Evolutionary conservation across 1,139 yeast species (phyloP).

Genomic region (Debaryomyces fabryi): DNA sequence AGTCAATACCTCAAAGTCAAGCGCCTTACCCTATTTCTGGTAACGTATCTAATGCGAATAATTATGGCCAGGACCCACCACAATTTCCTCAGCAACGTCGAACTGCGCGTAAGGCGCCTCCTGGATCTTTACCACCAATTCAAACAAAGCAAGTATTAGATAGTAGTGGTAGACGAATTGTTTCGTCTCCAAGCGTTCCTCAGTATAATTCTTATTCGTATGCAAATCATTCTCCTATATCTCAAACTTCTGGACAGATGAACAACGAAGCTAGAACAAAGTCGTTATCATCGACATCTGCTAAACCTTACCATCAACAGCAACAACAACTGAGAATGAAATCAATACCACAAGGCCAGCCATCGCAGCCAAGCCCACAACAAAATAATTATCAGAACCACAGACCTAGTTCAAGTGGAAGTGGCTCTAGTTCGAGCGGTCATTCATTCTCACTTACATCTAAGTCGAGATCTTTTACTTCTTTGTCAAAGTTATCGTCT

Average conservation of each 20-base stretch:
- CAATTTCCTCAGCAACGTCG: slow-evolving; percentile 14
- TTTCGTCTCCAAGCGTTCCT: slow-evolving; percentile 28
- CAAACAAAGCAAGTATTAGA: slow-evolving; percentile 18
- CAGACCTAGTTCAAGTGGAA: slow-evolving; percentile 22
- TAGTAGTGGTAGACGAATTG: slow-evolving; percentile 25
- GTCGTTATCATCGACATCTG: slow-evolving; percentile 28
- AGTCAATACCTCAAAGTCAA: slow-evolving; percentile 10
- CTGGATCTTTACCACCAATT: slow-evolving; percentile 22
- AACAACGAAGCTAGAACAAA: slow-evolving; percentile 23
- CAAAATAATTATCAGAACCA: slow-evolving; percentile 12
- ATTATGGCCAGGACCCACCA: slow-evolving; percentile 2
- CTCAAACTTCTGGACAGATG: slow-evolving; percentile 12
- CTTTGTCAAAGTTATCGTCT: slow-evolving; percentile 45
- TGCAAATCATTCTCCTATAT: slow-evolving; percentile 13
- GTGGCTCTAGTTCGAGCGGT: slow-evolving; percentile 26
- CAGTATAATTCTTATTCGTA: slow-evolving; percentile 10
- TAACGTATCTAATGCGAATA: slow-evolving; percentile 5
- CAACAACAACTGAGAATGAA: slow-evolving; percentile 21
- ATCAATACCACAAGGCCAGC: slow-evolving; percentile 10
- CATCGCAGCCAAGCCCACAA: slow-evolving; percentile 12
- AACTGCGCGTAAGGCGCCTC: slow-evolving; percentile 14
- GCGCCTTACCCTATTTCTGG: slow-evolving; percentile 11
- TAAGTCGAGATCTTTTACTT: slow-evolving; percentile 47
- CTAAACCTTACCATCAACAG: slow-evolving; percentile 16
- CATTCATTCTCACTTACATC: slow-evolving; percentile 46